Evolutionary conservation across 148 eudicot species (phyloP).

Genomic region (Camellia lanceoleosa): DNA sequence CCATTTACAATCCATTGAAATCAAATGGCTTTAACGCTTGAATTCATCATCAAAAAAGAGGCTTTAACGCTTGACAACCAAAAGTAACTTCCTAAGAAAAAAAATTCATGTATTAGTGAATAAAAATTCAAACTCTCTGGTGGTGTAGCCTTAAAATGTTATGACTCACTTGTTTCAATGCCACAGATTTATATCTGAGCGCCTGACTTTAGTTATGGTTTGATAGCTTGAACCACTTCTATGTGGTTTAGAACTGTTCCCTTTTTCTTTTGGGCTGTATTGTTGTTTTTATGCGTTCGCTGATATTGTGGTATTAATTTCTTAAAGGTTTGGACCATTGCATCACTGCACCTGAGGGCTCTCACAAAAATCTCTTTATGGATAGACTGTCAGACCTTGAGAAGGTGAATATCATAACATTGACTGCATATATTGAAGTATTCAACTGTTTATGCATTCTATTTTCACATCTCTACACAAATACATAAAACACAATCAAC

Average conservation of each 20-base stretch:
- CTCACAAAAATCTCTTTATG: slow-evolving; percentile 35
- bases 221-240: background rate
- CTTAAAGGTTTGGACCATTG: slow-evolving; percentile 62
- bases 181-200: background rate
- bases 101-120: no score
- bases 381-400: slow-evolving; percentile 79
- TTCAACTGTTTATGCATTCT: background rate
- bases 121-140: no score
- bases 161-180: background rate
- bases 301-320: background rate
- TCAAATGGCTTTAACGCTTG: no score
- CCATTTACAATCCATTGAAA: no score
- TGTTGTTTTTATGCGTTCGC: slow-evolving; percentile 11
- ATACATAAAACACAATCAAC: no score
- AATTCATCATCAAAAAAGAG: no score
- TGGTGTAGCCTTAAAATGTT: background rate
- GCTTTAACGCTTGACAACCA: no score
- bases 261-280: background rate
- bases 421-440: background rate
- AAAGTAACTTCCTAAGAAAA: no score
- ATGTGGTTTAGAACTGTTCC: background rate
- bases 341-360: slow-evolving; percentile 54
- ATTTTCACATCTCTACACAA: background rate
- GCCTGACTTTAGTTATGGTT: background rate
- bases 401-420: slow-evolving; percentile 45